Evolutionary conservation across 2,329 filamentous ascomycete species (phyloP).

Genomic region (Fusarium brevicatenulatum): DNA sequence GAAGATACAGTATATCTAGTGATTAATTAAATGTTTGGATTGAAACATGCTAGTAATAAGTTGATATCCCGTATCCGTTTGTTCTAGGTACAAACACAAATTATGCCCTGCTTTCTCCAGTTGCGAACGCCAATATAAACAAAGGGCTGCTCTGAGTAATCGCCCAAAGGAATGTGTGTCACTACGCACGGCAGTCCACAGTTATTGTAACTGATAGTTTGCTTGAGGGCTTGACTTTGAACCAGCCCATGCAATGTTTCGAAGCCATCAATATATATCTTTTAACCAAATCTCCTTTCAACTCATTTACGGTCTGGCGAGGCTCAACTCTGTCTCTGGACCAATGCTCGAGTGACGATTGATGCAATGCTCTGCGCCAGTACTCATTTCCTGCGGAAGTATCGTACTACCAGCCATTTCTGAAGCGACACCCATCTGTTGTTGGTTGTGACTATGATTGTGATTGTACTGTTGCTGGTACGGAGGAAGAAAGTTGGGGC

Average conservation of each 20-base stretch:
- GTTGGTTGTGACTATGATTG: not conserved
- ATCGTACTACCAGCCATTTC: conserved; percentile 39
- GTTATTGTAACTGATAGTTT: not conserved
- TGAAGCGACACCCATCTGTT: conserved; percentile 28
- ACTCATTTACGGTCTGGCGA: not conserved
- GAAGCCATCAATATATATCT: not conserved
- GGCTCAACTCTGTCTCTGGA: conserved; percentile 10
- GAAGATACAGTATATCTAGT: not conserved
- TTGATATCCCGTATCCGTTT: not conserved
- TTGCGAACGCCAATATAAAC: not conserved
- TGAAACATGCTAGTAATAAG: not conserved
- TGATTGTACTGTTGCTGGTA: conserved; percentile 20
- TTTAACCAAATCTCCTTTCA: not conserved
- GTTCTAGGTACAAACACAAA: not conserved
- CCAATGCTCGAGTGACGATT: not conserved
- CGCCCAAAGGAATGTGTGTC: not conserved
- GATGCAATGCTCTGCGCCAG: conserved; percentile 27
- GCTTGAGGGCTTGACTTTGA: not conserved
- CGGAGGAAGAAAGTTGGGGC: conserved; percentile 22
- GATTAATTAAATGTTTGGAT: not conserved
- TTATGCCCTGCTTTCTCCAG: not conserved
- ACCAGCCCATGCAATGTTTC: not conserved
- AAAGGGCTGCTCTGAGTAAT: not conserved
- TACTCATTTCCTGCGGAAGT: conserved; percentile 36
- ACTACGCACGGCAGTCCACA: not conserved